Conservation (phyloP, 768 basidiomycete genomes). For the Termitomyces sp. region DNA sequence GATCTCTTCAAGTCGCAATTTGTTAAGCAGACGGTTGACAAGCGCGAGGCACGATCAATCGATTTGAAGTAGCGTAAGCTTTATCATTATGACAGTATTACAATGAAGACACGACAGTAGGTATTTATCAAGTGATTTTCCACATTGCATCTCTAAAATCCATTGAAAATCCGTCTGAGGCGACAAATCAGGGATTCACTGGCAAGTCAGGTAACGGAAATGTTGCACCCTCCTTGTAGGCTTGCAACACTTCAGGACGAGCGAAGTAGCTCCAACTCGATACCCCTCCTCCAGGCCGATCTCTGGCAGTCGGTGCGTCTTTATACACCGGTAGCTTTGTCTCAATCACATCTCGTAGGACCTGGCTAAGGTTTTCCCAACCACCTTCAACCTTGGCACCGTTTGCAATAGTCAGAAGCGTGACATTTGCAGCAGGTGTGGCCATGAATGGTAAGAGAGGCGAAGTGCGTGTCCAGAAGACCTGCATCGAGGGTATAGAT, state of each 20-base stretch:
- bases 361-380: constrained; percentile 5
- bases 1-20: too few species aligned
- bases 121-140: neutral
- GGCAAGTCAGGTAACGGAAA: constrained; percentile 16
- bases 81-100: too few species aligned
- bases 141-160: neutral
- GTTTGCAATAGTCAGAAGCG: constrained; percentile 11
- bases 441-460: constrained; percentile 15
- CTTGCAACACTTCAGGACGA: constrained; percentile 15
- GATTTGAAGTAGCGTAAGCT: too few species aligned
- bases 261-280: constrained; percentile 17
- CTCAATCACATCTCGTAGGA: constrained; percentile 8
- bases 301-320: constrained; percentile 9
- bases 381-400: constrained; percentile 11
- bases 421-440: constrained; percentile 7
- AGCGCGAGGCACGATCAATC: too few species aligned
- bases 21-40: too few species aligned
- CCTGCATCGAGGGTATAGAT: constrained; percentile 11
- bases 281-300: constrained; percentile 10
- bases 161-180: neutral
- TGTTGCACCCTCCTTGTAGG: constrained; percentile 11
- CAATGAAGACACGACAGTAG: too few species aligned
- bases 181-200: neutral
- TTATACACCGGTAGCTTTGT: constrained; percentile 9
- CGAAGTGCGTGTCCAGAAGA: constrained; percentile 14